A percentile compares a stretch with the other conserved stretches of the same genome.
phyloP scores from a whole-genome alignment of 805 yeast genomes.

The Ogataea haglerorum region DNA sequence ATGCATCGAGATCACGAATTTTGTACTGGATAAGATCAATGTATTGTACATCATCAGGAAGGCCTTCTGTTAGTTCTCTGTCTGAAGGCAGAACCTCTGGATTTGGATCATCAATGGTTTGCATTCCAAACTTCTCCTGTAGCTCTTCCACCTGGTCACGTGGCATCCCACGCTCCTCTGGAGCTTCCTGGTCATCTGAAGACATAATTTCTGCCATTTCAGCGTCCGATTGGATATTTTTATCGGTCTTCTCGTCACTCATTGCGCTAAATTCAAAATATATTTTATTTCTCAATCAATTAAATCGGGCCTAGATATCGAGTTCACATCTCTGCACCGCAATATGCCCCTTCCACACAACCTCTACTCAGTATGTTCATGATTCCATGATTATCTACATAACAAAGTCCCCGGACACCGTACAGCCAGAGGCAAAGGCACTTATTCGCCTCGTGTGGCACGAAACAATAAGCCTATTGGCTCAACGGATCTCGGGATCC shows the following conservation, averaged over 20 bases:
- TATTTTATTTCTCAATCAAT: no score
- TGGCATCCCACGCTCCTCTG: conserved; percentile 4
- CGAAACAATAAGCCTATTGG: not conserved
- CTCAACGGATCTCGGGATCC: conserved; percentile 36
- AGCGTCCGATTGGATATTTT: conserved; percentile 9
- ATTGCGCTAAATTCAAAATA: not conserved
- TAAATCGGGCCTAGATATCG: no score
- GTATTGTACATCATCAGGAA: conserved; percentile 54
- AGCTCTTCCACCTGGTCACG: conserved; percentile 14
- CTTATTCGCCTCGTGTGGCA: no score
- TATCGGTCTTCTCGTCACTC: not conserved
- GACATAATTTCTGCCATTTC: conserved; percentile 5
- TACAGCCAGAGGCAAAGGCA: not conserved
- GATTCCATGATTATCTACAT: conserved; percentile 6
- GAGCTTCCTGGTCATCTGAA: conserved; percentile 2
- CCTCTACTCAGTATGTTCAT: not conserved
- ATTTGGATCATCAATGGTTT: conserved; percentile 37
- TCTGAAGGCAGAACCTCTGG: conserved; percentile 66
- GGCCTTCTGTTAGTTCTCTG: conserved; percentile 55
- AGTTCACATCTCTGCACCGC: no score
- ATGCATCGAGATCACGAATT: conserved; percentile 57
- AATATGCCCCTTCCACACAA: no score
- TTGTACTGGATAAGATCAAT: conserved; percentile 71
- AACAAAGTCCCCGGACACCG: not conserved
- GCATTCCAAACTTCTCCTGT: conserved; percentile 29